Evolutionary conservation across 2,329 filamentous ascomycete species (phyloP), one percentile per base, ranked within the genome.

Genomic region (Penicillium sp.): DNA sequence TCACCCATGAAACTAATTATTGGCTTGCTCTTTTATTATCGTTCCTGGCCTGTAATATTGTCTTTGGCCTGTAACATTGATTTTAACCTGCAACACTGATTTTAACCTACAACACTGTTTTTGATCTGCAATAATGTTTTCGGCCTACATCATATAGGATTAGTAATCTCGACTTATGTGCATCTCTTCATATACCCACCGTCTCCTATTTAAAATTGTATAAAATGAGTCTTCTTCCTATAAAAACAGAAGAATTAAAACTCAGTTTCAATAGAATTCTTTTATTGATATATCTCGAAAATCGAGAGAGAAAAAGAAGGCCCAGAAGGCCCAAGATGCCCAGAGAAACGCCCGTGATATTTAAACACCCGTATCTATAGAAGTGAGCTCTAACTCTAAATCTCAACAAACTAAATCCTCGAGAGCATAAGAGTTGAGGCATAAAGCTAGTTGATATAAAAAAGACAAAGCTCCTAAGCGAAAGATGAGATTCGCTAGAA

Each of bases 401-500:
- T 31, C 36, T 22, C 13, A 48, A 31, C 24, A 41, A 41, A 5
- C 22, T 24, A 21, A 48, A 31, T 48, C 46, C 22, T 41, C 10
- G 3, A 48, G 18, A 31, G 18, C 34, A 41, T 14, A 31, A 32
- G 34, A 48, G 41, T 11, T 32, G 13, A 31, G 40, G 16, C n/a
- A 13, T 3, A 42, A 39, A 14, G 34, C 21, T 48, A 13, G 21
- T 48, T 2, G n/a, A 27, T 4, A 16, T 42, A 48, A 4, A 18
- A 32, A 48, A n/a, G 22, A 21, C 14, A n/a, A 48, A 21, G 22
- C 10, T 24, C 3, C 46, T 13, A 13, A 48, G 11, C 13, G 27
- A 39, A 43, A 34, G 34, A 10, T 27, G 27, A 47, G 43, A 31
- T 53, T 53, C 36, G 36, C 29, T 42, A 18, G 50, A 48, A 48